Evolutionary conservation across 306 rosid genomes (phyloP).

Genomic region (Trichosanthes truncata): DNA sequence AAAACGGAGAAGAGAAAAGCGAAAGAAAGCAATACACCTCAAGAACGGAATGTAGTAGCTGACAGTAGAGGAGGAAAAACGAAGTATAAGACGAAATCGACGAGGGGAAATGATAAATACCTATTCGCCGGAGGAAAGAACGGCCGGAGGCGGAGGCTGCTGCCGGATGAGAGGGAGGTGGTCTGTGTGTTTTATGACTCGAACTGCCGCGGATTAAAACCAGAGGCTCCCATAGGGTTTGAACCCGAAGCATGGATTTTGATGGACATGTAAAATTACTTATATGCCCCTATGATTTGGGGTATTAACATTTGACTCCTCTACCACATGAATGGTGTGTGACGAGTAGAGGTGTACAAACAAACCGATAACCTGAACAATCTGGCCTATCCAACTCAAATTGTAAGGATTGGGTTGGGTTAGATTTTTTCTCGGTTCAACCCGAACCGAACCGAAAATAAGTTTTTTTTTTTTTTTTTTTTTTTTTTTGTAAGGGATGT

Average conservation of each 20-base stretch:
- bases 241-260: background rate
- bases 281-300: background rate
- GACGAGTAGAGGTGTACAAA: too few species aligned
- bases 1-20: background rate
- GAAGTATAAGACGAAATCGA: background rate
- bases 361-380: too few species aligned
- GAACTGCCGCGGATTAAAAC: background rate
- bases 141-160: background rate
- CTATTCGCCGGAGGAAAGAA: background rate
- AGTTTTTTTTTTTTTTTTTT: too few species aligned
- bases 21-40: background rate
- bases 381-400: too few species aligned
- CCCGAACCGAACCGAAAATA: too few species aligned
- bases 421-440: too few species aligned
- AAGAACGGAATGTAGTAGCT: background rate
- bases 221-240: conserved; percentile 5
- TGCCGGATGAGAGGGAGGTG: background rate
- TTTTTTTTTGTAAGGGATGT: too few species aligned
- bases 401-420: too few species aligned
- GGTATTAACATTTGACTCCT: background rate
- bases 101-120: background rate
- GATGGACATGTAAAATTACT: background rate
- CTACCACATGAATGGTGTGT: background rate
- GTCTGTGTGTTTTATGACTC: background rate
- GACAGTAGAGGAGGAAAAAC: background rate